Evolutionary conservation across 169 alveolate genomes (phyloP).

Genomic region (Babesia gibsoni): DNA sequence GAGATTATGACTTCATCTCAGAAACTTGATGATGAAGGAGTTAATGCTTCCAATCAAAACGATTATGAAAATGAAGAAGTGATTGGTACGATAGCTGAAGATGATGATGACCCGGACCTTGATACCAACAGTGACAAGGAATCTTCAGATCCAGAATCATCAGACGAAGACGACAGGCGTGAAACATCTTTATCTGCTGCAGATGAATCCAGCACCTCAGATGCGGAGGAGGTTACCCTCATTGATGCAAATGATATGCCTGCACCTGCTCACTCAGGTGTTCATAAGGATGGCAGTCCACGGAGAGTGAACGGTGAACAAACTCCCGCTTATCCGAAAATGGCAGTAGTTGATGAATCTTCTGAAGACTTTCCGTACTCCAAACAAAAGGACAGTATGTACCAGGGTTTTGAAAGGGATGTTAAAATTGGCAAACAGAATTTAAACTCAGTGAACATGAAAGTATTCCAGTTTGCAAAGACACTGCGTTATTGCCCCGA

Average conservation of each 20-base stretch:
- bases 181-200: constrained; percentile 11
- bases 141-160: constrained; percentile 43
- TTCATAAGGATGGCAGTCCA: not conserved
- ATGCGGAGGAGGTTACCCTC: constrained; percentile 8
- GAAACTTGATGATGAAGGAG: constrained; percentile 10
- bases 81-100: constrained; percentile 61
- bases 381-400: not conserved
- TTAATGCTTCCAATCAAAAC: constrained; percentile 3
- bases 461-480: constrained; percentile 55
- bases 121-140: constrained; percentile 69
- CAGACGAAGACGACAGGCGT: constrained; percentile 30
- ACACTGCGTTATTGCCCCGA: constrained; percentile 25
- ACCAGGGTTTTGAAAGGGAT: constrained; percentile 31
- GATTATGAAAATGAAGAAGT: constrained; percentile 58
- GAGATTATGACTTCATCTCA: constrained; percentile 40
- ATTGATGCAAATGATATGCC: constrained; percentile 31
- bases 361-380: constrained; percentile 16
- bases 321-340: not conserved
- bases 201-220: constrained; percentile 4
- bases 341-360: not conserved
- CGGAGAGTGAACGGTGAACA: not conserved
- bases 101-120: constrained; percentile 60
- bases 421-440: constrained; percentile 43
- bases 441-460: constrained; percentile 23
- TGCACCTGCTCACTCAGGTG: not conserved